Evolutionary conservation across 2,329 filamentous ascomycete species (phyloP).

Genomic region (Paracoccidioides brasiliensis): DNA sequence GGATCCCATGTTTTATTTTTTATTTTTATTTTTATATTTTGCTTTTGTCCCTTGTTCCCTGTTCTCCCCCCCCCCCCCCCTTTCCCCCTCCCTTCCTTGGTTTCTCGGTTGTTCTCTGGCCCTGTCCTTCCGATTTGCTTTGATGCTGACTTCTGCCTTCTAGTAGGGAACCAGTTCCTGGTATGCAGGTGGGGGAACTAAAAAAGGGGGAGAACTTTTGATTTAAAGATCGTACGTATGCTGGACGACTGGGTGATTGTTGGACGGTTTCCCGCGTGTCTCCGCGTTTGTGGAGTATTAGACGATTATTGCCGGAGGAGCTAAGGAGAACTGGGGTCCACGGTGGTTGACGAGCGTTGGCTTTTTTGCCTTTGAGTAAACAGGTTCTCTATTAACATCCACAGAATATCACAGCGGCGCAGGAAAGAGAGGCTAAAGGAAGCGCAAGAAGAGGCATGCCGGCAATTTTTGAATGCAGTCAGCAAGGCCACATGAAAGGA

Average conservation of each 20-base stretch:
- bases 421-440: background rate
- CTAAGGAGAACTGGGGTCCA: background rate
- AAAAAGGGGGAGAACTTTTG: background rate
- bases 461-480: background rate
- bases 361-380: background rate
- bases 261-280: background rate
- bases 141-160: background rate
- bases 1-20: conserved; percentile 7
- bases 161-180: background rate
- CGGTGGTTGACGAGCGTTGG: background rate
- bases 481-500: background rate
- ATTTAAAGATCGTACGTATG: background rate
- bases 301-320: background rate
- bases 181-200: background rate
- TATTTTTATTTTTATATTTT: too few species aligned
- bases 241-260: background rate
- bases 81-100: background rate
- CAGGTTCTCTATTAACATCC: background rate
- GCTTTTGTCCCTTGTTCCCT: background rate
- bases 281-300: background rate
- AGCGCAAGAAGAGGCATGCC: background rate
- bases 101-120: background rate
- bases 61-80: background rate
- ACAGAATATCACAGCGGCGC: background rate
- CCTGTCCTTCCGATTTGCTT: background rate